Base-by-base conservation (phyloP, 495 filamentous ascomycete species). In the Penicillium dipodomyicola region DNA sequence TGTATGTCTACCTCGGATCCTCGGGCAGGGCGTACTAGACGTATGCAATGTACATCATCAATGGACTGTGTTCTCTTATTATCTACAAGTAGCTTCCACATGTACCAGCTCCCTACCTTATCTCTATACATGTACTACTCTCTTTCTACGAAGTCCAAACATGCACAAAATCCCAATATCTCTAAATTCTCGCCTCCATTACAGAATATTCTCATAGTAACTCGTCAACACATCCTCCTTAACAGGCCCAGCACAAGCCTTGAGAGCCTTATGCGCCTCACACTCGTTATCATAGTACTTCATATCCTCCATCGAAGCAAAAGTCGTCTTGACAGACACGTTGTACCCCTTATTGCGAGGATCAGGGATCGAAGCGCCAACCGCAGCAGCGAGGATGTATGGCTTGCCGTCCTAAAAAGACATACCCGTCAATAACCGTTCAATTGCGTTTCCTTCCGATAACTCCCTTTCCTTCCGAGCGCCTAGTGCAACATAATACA, bases 261-360 rank as follows among this genome's bases (percentile, higher is more conserved):
- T 89, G 39, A 89, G 69, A 44, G 65, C 73, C 52, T 71, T 71
- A 57, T 90, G 87, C 15, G 85, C 86, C 54, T 76, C 73, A 65
- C 85, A 88, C 56, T 82, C 77, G 5, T 55, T 64, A 69, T 91
- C 87, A 61, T 88, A 91, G 67, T 82, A 90, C 60, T 83, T 69
- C 82, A 90, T 84, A 68, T 90, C 87, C 10, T 84, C 86, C 50
- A 84, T 46, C 39, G 65, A 82, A 6, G 77, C 77, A 58, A 91
- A 90, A 41, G 77, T 78, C 49, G 77, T 80, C 63, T 82, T 78
- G 12, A 80, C 79, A 9, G 80, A 75, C 39, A 90, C 52, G 6
- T 81, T 89, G 72, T 72, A 88, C n/a, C 86, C 87, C 62, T 84
- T 75, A 59, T 78, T 80, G 5, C 83, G 80, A 3, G 77, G 72